Conservation (phyloP, 1,139 yeast species). For the Wickerhamomyces sp. region DNA sequence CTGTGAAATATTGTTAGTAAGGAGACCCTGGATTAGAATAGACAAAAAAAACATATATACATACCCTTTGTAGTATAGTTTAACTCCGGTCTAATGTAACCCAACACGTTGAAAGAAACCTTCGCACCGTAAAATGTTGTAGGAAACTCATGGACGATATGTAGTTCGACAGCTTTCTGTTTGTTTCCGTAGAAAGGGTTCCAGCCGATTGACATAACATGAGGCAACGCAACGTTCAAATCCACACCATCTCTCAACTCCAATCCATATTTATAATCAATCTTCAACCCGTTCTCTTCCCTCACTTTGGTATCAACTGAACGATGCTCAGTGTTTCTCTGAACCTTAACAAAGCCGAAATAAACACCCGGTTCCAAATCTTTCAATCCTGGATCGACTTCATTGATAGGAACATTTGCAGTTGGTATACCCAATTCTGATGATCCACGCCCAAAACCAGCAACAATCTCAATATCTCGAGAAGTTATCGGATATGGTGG, state of each 20-base stretch:
- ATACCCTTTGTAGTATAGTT: slow-evolving; percentile 67
- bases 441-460: slow-evolving; percentile 96
- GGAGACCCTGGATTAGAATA: neutral
- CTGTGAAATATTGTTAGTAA: slow-evolving; percentile 29
- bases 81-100: slow-evolving; percentile 88
- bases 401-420: slow-evolving; percentile 75
- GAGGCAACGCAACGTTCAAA: slow-evolving; percentile 52
- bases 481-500: slow-evolving; percentile 66
- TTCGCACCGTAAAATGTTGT: slow-evolving; percentile 78
- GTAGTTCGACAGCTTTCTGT: slow-evolving; percentile 80
- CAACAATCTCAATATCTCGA: slow-evolving; percentile 50
- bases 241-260: slow-evolving; percentile 38
- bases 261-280: slow-evolving; percentile 61
- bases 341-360: slow-evolving; percentile 68
- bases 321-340: slow-evolving; percentile 9
- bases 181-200: slow-evolving; percentile 87
- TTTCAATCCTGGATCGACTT: slow-evolving; percentile 32
- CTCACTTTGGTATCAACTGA: slow-evolving; percentile 20
- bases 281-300: slow-evolving; percentile 32
- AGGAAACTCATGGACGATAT: slow-evolving; percentile 70
- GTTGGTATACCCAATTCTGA: slow-evolving; percentile 93
- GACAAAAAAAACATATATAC: slow-evolving; percentile 9
- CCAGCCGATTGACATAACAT: slow-evolving; percentile 96
- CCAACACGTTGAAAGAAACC: slow-evolving; percentile 66
- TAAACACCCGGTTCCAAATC: slow-evolving; percentile 78